A percentile compares a stretch with the other conserved stretches of the same genome.
Conservation (phyloP, 106 monocot species). For the Apostasia shenzhenica region DNA sequence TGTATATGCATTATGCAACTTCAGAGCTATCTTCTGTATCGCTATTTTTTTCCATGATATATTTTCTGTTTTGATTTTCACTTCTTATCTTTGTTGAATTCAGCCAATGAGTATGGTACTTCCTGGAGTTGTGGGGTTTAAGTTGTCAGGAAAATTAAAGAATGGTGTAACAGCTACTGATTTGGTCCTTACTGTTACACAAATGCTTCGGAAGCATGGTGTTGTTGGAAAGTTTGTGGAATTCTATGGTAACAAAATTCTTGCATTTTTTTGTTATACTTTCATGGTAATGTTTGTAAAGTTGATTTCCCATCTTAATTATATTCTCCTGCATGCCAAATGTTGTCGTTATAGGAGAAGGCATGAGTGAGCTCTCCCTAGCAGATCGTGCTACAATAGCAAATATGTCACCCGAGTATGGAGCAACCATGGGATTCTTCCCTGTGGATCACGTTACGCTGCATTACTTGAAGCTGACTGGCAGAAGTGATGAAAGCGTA, state of each 20-base stretch:
- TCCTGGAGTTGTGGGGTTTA: conserved; percentile 92
- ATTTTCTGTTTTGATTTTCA: too few relatives aligned
- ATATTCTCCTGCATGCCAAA: background rate
- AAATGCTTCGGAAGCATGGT: conserved; percentile 81
- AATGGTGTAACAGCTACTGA: conserved; percentile 90
- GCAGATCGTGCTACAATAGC: conserved; percentile 98
- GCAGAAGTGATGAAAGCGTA: conserved; percentile 93
- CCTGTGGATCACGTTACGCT: conserved; percentile 91
- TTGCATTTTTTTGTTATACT: background rate
- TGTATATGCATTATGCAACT: too few relatives aligned
- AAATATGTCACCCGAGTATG: conserved; percentile 99
- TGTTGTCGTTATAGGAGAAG: conserved; percentile 45
- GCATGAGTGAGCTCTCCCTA: conserved; percentile 73
- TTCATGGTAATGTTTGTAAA: background rate
- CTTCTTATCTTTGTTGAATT: conserved; percentile 2
- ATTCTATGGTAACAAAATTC: conserved; percentile 59
- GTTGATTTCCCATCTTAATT: conserved; percentile 3
- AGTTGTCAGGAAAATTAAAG: conserved; percentile 61
- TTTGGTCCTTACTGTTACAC: conserved; percentile 82
- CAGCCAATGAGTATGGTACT: conserved; percentile 98
- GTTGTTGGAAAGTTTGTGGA: conserved; percentile 95
- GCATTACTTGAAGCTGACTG: conserved; percentile 85
- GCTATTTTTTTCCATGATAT: too few relatives aligned
- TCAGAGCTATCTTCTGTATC: too few relatives aligned
- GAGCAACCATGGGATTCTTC: conserved; percentile 99